Percentiles rank a stretch among this genome's conserved stretches.
Evolutionary conservation across 768 basidiomycete genomes (phyloP).

Genomic region (Infundibulicybe gibba): DNA sequence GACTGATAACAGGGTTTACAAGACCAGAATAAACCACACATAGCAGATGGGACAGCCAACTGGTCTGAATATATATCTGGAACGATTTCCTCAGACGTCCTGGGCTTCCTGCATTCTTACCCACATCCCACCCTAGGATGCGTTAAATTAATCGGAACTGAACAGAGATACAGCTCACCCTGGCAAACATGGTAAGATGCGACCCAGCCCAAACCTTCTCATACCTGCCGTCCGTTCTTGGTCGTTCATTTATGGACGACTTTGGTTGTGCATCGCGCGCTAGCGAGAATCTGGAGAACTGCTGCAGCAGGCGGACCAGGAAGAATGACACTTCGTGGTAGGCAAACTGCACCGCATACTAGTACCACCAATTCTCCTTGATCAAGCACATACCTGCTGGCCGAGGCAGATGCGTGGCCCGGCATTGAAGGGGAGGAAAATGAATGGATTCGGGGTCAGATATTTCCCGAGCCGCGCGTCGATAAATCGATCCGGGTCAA

Average conservation of each 20-base stretch:
- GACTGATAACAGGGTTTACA: no score
- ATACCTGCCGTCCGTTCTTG: background rate
- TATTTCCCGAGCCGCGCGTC: conserved; percentile 39
- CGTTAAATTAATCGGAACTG: background rate
- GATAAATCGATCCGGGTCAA: conserved; percentile 49
- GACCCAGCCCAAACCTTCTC: background rate
- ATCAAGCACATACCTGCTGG: conserved; percentile 11
- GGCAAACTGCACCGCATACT: conserved; percentile 27
- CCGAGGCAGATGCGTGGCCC: conserved; percentile 17
- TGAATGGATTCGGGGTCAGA: conserved; percentile 35
- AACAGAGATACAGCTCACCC: background rate
- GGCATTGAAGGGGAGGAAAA: conserved; percentile 25
- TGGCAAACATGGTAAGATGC: background rate
- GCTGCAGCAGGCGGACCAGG: conserved; percentile 49
- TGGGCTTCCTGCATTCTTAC: background rate
- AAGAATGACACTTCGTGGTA: conserved; percentile 59
- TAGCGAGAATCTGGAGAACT: conserved; percentile 39
- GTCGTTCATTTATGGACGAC: background rate
- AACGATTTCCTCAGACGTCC: background rate
- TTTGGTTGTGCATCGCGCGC: conserved; percentile 12
- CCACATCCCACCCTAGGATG: background rate
- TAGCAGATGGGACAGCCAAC: no score
- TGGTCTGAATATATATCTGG: no score
- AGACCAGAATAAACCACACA: no score
- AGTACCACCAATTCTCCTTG: background rate